Base-by-base conservation (phyloP, 2,329 filamentous ascomycete species). In the Cadophora luteo-olivacea region DNA sequence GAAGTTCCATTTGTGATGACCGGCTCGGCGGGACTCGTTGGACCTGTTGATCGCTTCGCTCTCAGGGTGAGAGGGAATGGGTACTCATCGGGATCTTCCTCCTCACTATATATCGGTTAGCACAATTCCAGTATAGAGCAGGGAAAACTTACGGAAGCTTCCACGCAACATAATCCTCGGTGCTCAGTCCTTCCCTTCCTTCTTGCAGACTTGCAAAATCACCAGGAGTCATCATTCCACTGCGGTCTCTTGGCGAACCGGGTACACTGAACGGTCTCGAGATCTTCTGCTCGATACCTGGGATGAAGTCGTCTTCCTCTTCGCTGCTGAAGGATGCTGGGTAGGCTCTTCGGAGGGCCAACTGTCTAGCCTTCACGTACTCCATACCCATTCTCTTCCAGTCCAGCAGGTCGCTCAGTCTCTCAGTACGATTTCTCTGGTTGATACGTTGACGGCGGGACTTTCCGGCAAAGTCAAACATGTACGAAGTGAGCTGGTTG, bases 351-450 rank as follows among this genome's bases (percentile, higher is more conserved):
- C 96, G 87, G 72, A 99, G 84, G 29, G 96, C 96, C 77, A 99
- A 82, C 80, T 98, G 96, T 61, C 96, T 89, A 41, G 96, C 96
- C 85, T 98, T 99, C 82, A 97, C 93, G 78, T 99, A 99, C 82
- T 99, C 96, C 90, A 98, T 91, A 25, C 96, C 96, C 96, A 99
- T 99, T 61, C 96, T 88, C 87, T 98, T 98, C 96, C 96, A 99
- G 82, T 99, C 96, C 51, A 99, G 86, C 69, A 99, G 85, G 79
- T 99, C 96, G 77, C 94, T 97, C 65, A 99, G 84, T 60, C 96
- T 89, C 84, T 99, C 96, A 0, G 96, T 99, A 65, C 96, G 89
- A 82, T 99, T 99, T 61, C 96, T 89, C 84, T 98, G 96, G 85
- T 99, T 99, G 86, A 99, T 99, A 62, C 96, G 92, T 81, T 99